Conservation (phyloP, 2,329 filamentous ascomycete species). For the Botrytis byssoidea region DNA sequence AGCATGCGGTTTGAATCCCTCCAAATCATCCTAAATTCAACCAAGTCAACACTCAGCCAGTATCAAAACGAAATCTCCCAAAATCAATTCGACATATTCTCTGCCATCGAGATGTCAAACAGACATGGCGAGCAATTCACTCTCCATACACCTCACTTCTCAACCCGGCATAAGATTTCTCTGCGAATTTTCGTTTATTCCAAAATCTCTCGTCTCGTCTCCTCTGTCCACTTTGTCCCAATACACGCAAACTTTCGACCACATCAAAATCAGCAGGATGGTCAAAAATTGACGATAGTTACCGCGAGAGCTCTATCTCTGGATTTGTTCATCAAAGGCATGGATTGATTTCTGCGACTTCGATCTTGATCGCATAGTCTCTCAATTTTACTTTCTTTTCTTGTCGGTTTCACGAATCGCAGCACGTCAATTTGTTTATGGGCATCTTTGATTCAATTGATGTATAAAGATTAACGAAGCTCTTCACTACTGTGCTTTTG, state of each 20-base stretch:
- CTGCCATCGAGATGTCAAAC: background rate
- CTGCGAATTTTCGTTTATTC: background rate
- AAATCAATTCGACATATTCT: background rate
- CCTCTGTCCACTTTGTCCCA: background rate
- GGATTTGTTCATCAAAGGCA: rapidly evolving
- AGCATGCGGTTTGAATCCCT: rapidly evolving
- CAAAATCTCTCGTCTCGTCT: background rate
- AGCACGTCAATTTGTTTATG: background rate
- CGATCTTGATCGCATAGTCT: background rate
- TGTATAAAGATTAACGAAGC: background rate
- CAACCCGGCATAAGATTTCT: too few species aligned
- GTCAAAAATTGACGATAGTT: rapidly evolving
- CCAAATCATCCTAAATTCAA: background rate
- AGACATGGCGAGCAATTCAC: background rate
- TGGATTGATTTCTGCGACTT: background rate
- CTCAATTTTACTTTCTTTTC: background rate
- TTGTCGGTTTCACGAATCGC: background rate
- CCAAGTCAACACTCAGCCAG: too few species aligned
- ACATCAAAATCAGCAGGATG: background rate
- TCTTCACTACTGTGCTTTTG: background rate
- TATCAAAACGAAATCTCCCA: background rate
- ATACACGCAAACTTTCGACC: background rate
- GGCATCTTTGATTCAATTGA: background rate
- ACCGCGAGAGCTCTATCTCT: background rate
- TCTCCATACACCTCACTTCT: background rate